Conservation (phyloP, 2,329 filamentous ascomycete species). For the Anthostomella pinea region DNA sequence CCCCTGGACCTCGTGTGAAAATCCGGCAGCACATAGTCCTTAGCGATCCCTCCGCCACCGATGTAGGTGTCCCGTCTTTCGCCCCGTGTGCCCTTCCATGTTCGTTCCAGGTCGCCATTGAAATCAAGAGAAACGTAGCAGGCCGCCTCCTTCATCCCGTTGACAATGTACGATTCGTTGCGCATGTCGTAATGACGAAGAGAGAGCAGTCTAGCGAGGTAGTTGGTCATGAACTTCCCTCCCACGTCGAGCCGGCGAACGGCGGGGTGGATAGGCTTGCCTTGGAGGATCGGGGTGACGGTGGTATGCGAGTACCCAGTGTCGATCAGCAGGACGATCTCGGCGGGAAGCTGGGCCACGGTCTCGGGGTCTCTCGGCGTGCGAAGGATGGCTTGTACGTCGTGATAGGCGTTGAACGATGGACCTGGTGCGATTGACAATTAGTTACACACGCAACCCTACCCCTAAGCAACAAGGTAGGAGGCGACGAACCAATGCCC, state of each 20-base stretch:
- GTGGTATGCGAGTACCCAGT: slow-evolving; percentile 92
- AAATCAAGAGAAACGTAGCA: slow-evolving; percentile 84
- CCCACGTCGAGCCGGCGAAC: slow-evolving; percentile 85
- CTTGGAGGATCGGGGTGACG: slow-evolving; percentile 79
- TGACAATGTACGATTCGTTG: slow-evolving; percentile 89
- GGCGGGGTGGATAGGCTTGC: slow-evolving; percentile 74
- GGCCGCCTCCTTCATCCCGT: slow-evolving; percentile 89
- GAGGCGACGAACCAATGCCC: slow-evolving; percentile 55
- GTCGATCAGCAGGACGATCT: slow-evolving; percentile 86
- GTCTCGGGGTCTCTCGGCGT: slow-evolving; percentile 50
- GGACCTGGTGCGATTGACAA: slow-evolving; percentile 49
- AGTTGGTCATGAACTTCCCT: slow-evolving; percentile 90
- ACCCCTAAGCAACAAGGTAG: background rate
- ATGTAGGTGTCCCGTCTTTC: slow-evolving; percentile 50
- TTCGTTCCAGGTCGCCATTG: slow-evolving; percentile 70
- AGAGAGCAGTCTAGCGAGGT: slow-evolving; percentile 85
- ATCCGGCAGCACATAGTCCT: slow-evolving; percentile 92
- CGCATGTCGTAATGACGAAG: slow-evolving; percentile 93
- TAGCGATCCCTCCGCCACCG: slow-evolving; percentile 61
- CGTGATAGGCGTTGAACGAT: slow-evolving; percentile 77
- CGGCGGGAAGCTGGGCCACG: slow-evolving; percentile 55
- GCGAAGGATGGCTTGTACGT: slow-evolving; percentile 67
- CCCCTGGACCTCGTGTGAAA: slow-evolving; percentile 61
- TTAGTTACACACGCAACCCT: background rate
- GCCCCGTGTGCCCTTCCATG: slow-evolving; percentile 74